Conservation (phyloP, 2,329 filamentous ascomycete genomes). For the Neoarthrinium moseri region DNA sequence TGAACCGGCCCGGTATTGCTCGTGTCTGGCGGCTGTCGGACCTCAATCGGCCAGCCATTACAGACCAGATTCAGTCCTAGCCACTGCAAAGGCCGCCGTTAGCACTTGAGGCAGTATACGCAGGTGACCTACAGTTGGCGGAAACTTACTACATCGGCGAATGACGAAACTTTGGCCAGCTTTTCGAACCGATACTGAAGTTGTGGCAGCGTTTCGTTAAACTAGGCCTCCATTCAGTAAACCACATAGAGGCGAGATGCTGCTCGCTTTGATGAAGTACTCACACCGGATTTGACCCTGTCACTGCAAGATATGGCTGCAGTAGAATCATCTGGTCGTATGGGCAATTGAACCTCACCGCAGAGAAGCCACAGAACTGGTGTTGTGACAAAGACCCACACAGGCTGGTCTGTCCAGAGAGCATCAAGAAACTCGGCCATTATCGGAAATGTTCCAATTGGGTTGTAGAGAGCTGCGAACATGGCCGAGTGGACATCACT, state of each 20-base stretch:
- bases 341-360: constrained; percentile 17
- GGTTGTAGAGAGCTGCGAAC: constrained; percentile 33
- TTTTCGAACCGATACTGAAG: constrained; percentile 26
- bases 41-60: constrained; percentile 32
- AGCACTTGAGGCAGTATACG: constrained; percentile 14
- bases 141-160: constrained; percentile 34
- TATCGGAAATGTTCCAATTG: constrained; percentile 26
- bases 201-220: constrained; percentile 27
- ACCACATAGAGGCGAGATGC: not conserved
- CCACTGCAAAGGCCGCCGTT: constrained; percentile 16
- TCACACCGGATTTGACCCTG: constrained; percentile 18
- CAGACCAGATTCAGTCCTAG: constrained; percentile 31
- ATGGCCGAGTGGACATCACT: constrained; percentile 34
- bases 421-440: constrained; percentile 32
- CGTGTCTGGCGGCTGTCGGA: constrained; percentile 28
- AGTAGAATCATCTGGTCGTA: constrained; percentile 26
- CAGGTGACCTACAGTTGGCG: constrained; percentile 15
- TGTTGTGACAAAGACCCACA: constrained; percentile 11
- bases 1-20: constrained; percentile 27
- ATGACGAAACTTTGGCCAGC: constrained; percentile 29
- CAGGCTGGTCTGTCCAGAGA: constrained; percentile 21
- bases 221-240: too few relatives aligned
- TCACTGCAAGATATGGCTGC: constrained; percentile 32
- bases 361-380: constrained; percentile 17
- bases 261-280: not conserved